Percentiles rank a stretch among this genome's conserved stretches.
Evolutionary conservation across 164 flowering plant species (phyloP).

Genomic region (Euptelea pleiosperma): DNA sequence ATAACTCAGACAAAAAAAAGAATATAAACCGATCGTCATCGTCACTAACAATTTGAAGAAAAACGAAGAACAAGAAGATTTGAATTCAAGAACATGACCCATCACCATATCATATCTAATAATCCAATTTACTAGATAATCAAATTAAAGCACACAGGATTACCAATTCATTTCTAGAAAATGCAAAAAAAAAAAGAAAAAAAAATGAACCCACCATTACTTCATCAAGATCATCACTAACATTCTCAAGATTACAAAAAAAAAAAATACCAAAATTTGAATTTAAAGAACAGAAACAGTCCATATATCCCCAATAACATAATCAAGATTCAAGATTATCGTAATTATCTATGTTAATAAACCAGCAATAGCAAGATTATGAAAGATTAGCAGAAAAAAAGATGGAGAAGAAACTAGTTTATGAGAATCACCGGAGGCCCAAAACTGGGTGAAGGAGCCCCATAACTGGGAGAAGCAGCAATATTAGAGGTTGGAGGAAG

Average conservation of each 20-base stretch:
- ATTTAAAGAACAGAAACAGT: no score
- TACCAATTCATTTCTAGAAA: neutral
- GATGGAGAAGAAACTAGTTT: neutral
- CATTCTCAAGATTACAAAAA: neutral
- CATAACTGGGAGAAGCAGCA: constrained; percentile 10
- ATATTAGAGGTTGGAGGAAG: neutral
- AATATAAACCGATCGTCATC: no score
- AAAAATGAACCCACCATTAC: no score
- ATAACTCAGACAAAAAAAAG: no score
- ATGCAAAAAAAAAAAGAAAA: neutral
- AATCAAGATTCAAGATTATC: neutral
- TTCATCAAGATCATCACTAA: neutral
- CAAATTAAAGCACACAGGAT: no score
- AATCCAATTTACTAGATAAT: no score
- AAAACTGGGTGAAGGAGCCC: constrained; percentile 15
- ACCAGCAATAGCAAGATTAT: neutral
- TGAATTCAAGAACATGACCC: neutral
- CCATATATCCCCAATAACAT: no score
- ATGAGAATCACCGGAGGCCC: constrained; percentile 16
- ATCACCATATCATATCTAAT: no score
- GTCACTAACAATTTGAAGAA: no score
- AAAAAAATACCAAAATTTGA: no score
- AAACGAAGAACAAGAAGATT: neutral
- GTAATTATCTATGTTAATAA: no score
- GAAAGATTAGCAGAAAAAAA: neutral